A percentile compares a stretch with the other conserved stretches of the same genome.
These are phyloP conservation scores for Phialophora expanda DNA, from an alignment of 2,329 filamentous ascomycete genomes.

Conservation along the genomic window DNA sequence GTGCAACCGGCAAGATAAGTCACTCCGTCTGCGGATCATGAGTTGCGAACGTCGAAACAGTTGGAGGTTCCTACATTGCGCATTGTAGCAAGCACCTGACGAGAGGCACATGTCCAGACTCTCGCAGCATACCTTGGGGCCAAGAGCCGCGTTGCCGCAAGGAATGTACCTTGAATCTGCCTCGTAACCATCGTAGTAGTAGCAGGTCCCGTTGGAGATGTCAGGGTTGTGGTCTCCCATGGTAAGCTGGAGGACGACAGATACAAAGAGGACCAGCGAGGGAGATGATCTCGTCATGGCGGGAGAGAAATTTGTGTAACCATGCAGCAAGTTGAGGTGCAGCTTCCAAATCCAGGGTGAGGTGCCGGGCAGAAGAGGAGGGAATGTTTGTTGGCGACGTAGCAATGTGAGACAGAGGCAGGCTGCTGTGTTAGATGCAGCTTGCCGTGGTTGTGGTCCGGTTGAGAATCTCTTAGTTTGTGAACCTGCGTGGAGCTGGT, in stretches of 20 bases:
- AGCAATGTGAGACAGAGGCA: constrained; percentile 13
- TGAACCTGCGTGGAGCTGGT: background rate
- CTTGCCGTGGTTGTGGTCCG: background rate
- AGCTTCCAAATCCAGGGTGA: constrained; percentile 8
- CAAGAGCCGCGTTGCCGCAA: constrained; percentile 37
- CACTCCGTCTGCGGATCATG: constrained; percentile 29
- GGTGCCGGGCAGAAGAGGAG: constrained; percentile 8
- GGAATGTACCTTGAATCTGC: constrained; percentile 36
- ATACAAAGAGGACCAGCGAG: constrained; percentile 6
- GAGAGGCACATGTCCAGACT: constrained; percentile 35
- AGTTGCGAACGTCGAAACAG: constrained; percentile 6
- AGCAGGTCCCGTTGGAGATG: constrained; percentile 39
- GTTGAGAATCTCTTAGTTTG: background rate
- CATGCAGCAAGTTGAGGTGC: constrained; percentile 11
- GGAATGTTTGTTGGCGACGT: constrained; percentile 9
- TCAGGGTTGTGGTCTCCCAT: constrained; percentile 34
- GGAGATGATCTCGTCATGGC: constrained; percentile 4
- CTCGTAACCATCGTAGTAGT: constrained; percentile 30
- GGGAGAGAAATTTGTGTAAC: constrained; percentile 21
- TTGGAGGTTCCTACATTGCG: constrained; percentile 23
- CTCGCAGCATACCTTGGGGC: constrained; percentile 38
- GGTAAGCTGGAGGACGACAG: constrained; percentile 14
- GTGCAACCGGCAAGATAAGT: constrained; percentile 40
- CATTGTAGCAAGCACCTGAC: constrained; percentile 38
- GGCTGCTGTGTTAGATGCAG: constrained; percentile 19